Percentiles rank a stretch among this genome's conserved stretches.
These are phyloP conservation scores for Penicillium angulare DNA, from an alignment of 495 filamentous ascomycete species.

Conservation along the genomic window DNA sequence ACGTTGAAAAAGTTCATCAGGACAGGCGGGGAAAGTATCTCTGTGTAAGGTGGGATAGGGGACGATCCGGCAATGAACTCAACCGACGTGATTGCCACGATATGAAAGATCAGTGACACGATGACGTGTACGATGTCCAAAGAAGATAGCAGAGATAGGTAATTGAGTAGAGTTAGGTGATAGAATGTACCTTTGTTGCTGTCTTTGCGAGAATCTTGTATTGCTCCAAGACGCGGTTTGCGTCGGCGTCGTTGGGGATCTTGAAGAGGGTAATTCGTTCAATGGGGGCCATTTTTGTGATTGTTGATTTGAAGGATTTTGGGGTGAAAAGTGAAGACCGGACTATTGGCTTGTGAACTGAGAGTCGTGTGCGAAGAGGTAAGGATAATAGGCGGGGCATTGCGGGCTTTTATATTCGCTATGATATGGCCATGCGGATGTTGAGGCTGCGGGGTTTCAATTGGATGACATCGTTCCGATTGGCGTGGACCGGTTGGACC, in stretches of 20 bases:
- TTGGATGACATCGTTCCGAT: not conserved
- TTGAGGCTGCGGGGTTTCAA: not conserved
- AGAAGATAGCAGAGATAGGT: not conserved
- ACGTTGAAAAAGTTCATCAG: no score
- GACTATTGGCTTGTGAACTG: no score
- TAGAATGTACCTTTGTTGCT: constrained; percentile 44
- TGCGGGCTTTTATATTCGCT: not conserved
- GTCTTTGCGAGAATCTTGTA: constrained; percentile 52
- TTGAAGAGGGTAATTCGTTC: constrained; percentile 62
- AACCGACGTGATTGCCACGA: no score
- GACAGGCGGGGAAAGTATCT: not conserved
- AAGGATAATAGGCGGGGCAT: constrained; percentile 2
- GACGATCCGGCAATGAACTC: not conserved
- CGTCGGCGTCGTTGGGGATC: constrained; percentile 48
- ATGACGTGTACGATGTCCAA: no score
- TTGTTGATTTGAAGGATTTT: not conserved
- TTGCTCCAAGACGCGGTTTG: constrained; percentile 42
- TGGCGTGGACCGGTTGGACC: no score
- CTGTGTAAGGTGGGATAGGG: not conserved
- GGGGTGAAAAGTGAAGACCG: not conserved
- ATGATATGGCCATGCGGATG: not conserved
- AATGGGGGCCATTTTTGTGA: constrained; percentile 42
- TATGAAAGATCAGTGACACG: no score
- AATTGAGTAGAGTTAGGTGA: not conserved
- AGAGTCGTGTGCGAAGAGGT: no score